Conservation (phyloP, 148 eudicot species). For the Chenopodium quinoa region DNA sequence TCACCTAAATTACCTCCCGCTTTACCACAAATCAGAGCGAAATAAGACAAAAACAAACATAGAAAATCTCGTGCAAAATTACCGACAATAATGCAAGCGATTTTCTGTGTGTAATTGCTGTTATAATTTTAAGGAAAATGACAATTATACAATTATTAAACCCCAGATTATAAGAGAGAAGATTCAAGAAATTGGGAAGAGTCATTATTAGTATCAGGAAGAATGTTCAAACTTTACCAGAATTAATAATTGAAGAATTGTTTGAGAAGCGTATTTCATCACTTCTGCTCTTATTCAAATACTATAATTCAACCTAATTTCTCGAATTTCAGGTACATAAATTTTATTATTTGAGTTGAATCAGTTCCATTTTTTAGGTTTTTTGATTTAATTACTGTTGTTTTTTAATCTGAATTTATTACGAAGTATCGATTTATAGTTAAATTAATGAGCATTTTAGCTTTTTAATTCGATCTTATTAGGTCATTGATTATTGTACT, state of each 20-base stretch:
- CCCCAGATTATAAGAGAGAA: not conserved
- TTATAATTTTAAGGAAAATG: not conserved
- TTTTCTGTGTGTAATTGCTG: not conserved
- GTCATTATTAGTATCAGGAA: not conserved
- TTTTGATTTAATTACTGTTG: not conserved
- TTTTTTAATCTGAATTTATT: not conserved
- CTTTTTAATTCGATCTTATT: not conserved
- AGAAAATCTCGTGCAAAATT: not conserved
- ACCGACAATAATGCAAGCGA: not conserved
- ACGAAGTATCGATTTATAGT: not conserved
- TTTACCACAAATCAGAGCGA: not conserved
- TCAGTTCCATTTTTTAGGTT: not conserved
- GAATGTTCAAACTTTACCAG: not conserved
- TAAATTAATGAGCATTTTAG: not conserved
- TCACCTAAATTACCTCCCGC: not conserved
- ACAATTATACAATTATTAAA: not conserved
- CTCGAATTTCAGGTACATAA: not conserved
- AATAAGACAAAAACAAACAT: not conserved
- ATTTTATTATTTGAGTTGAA: not conserved
- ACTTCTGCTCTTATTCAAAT: not conserved
- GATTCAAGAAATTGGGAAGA: not conserved
- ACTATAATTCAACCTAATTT: not conserved
- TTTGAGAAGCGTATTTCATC: not conserved
- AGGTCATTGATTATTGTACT: not conserved
- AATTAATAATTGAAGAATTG: not conserved